phyloP scores from a whole-genome alignment of 768 basidiomycete species.

The Lyophyllum semitale region DNA sequence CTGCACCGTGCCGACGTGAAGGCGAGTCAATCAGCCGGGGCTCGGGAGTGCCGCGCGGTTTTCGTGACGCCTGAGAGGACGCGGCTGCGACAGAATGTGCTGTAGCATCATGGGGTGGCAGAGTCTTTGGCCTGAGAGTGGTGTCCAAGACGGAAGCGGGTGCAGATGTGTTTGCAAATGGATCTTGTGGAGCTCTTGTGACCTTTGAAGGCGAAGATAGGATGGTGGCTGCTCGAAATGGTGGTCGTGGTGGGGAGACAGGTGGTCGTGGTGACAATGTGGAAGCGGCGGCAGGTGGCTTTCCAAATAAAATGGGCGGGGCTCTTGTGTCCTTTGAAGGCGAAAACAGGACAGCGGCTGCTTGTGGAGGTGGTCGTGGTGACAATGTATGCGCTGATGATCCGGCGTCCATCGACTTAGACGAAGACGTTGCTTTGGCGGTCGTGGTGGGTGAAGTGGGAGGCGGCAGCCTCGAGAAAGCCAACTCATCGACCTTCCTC shows the following conservation, averaged over 20 bases:
- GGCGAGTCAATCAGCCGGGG: neutral
- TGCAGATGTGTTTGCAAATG: neutral
- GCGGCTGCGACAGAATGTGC: neutral
- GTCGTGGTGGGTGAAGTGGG: neutral
- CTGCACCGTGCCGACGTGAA: slow-evolving; percentile 8
- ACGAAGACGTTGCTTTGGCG: neutral
- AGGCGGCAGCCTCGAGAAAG: slow-evolving; percentile 5
- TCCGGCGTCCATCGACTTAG: neutral
- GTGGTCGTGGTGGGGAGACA: neutral
- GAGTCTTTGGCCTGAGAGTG: neutral
- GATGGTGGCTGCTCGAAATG: neutral
- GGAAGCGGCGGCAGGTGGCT: neutral
- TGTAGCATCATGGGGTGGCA: neutral
- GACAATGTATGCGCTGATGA: neutral
- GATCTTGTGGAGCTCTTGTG: neutral
- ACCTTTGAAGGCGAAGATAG: neutral
- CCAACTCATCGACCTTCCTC: slow-evolving; percentile 13
- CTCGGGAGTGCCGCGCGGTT: neutral
- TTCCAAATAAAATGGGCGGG: neutral
- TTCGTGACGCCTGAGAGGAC: neutral
- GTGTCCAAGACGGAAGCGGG: neutral
- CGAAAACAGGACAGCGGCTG: neutral
- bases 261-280: too few relatives aligned
- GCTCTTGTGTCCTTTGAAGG: neutral
- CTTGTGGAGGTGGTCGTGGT: neutral